Evolutionary conservation across 2,329 filamentous ascomycete species (phyloP), one percentile per base, ranked within the genome.

Genomic region (Diplodia seriata): DNA sequence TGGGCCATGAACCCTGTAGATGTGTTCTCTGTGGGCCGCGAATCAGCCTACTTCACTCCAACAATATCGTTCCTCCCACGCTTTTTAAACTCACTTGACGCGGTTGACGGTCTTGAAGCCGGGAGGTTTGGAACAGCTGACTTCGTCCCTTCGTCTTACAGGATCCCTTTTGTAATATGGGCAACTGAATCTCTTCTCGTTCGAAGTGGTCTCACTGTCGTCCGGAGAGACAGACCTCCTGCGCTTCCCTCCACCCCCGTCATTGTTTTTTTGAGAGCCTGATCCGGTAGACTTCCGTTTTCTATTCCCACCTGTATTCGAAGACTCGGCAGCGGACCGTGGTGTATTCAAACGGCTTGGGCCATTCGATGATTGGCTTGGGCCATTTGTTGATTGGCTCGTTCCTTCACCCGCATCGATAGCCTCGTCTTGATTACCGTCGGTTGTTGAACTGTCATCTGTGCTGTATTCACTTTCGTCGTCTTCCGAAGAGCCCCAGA

Each of bases 91-190:
- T 55, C 31, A 55, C 53, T 55, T 38, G 53, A 55, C 18, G 14
- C 53, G 53, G 31, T 3, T 36, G 14, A 36, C 31, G 5, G 4
- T 8, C 6, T 7, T 1, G 7, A 55, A 55, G 3, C 31, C 53
- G 14, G 9, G 50, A 9, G 29, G 53, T n/a, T 36, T 33, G 53
- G 8, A 38, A 20, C 53, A 38, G 31, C 12, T 33, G 15, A 2
- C 4, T 2, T 31, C 31, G 4, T 36, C 31, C 18, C 31, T 53
- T 1, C 11, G 53, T n/a, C 15, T 55, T 1, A n/a, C 15, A n/a
- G 31, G 53, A 36, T 55, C 31, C 31, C 29, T n/a, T 29, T 55
- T 55, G 53, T 20, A n/a, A 9, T 55, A 55, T n/a, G 53, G 53
- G 9, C 53, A 55, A 29, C 53, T 55, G 5, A 55, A 9, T n/a